Conservation (phyloP, 192 early-diverging fungal genomes). For the Umbelopsis ramanniana region DNA sequence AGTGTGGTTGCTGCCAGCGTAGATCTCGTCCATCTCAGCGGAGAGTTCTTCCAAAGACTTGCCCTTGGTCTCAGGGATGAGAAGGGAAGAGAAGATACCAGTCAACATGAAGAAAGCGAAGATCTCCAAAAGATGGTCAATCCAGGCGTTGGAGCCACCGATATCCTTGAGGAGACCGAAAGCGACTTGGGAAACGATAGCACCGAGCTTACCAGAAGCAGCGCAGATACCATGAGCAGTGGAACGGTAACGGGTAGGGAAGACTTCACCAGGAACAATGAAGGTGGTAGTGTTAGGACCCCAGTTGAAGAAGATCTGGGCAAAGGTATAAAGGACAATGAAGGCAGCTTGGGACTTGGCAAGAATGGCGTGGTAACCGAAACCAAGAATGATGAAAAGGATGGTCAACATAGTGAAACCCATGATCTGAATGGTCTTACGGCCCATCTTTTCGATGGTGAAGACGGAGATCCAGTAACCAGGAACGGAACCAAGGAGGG, state of each 20-base stretch:
- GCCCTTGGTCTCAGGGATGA: slow-evolving; percentile 82
- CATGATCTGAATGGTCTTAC: slow-evolving; percentile 91
- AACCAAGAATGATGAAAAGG: slow-evolving; percentile 75
- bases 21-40: slow-evolving; percentile 44
- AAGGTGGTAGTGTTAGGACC: slow-evolving; percentile 95
- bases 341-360: slow-evolving; percentile 60
- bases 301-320: slow-evolving; percentile 91
- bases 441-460: slow-evolving; percentile 85
- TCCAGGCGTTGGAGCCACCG: slow-evolving; percentile 66
- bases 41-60: slow-evolving; percentile 75
- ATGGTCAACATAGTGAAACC: slow-evolving; percentile 83
- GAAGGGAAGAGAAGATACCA: slow-evolving; percentile 64
- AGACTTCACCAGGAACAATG: slow-evolving; percentile 81
- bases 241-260: slow-evolving; percentile 82
- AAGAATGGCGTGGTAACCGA: slow-evolving; percentile 70
- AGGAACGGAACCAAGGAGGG: slow-evolving; percentile 83
- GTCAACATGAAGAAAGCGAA: slow-evolving; percentile 80
- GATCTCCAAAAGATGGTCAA: slow-evolving; percentile 66
- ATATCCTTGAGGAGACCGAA: slow-evolving; percentile 73
- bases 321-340: slow-evolving; percentile 66
- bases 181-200: slow-evolving; percentile 74
- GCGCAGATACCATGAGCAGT: slow-evolving; percentile 84
- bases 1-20: background rate
- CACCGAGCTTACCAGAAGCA: slow-evolving; percentile 78
- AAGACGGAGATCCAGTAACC: slow-evolving; percentile 97